Base-by-base conservation (phyloP, 1,284 basidiomycete species). In the Xanthoconium separans region DNA sequence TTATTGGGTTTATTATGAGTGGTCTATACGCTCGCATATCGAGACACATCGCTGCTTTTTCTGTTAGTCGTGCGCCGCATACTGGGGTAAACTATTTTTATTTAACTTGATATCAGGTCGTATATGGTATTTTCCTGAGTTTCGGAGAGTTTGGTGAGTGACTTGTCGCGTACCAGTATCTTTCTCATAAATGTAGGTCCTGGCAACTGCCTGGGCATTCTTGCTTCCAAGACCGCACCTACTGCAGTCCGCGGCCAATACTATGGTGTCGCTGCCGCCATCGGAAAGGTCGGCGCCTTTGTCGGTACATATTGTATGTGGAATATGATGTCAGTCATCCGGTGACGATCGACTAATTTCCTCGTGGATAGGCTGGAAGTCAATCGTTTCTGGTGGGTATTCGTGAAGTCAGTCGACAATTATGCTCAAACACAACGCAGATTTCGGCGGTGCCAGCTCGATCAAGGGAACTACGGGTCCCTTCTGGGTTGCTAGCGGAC, bases 211-310 rank as follows among this genome's bases (percentile, higher is more conserved):
- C 74, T 92, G 36, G 89, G 89, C 58, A 77, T 95, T 34, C 77
- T 95, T 56, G 93, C 93, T 8, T 78, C 84, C 54, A 95, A 95
- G 75, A 82, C 79, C 3, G 85, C 89, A 52, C 91, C 93, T 2
- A 94, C 92, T 0, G 91, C 91, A 20, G 80, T 93, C 45, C 87
- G 93, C 60, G 93, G 92, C 2, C 89, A 94, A 57, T 89, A 88
- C 70, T 96, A 94, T 66, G 91, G 90, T 30, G 64, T 84, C 44
- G 92, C 91, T 4, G 95, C 95, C 43, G 95, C 93, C 4, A 69
- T 93, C 37, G 95, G 95, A n/a, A 98, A 97, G 72, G 66, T 93
- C 43, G 91, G 91, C 29, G 93, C 93, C 5, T 94, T 95, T 70
- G 82, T 87, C 53, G 90, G 92, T 37, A 89, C 85, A 45, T 92